Evolutionary conservation across 768 basidiomycete species (phyloP).

Genomic region (Chlorophyllum brunneum): DNA sequence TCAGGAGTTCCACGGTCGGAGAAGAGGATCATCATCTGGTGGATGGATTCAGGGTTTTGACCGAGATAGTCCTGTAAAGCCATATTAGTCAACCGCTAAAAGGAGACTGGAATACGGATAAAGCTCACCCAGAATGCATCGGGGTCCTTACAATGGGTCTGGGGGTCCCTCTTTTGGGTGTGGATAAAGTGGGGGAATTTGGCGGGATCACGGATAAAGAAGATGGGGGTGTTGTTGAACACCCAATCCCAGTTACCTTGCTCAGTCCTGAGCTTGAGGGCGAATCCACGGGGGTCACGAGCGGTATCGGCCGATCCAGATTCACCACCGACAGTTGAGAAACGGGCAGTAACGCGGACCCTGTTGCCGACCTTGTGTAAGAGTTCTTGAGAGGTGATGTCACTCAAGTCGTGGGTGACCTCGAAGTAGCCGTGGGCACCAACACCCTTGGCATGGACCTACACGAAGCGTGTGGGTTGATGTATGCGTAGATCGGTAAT

Average conservation of each 20-base stretch:
- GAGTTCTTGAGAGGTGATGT: constrained; percentile 69
- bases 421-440: constrained; percentile 94
- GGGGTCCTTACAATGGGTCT: constrained; percentile 85
- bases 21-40: constrained; percentile 87
- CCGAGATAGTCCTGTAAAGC: constrained; percentile 75
- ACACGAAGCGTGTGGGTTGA: constrained; percentile 23
- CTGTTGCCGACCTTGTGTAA: constrained; percentile 65
- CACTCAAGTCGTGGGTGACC: constrained; percentile 80
- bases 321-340: constrained; percentile 93
- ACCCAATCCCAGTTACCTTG: constrained; percentile 94
- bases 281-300: constrained; percentile 92
- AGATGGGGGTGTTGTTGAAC: constrained; percentile 89
- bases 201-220: constrained; percentile 84
- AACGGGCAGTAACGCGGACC: constrained; percentile 75
- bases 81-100: background rate
- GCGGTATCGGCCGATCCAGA: constrained; percentile 88
- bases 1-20: constrained; percentile 95
- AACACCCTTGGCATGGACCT: constrained; percentile 91
- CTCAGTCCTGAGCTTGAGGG: constrained; percentile 83
- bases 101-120: background rate
- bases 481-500: background rate
- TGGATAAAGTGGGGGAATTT: constrained; percentile 96
- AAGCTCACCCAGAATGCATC: constrained; percentile 79
- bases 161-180: constrained; percentile 88
- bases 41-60: constrained; percentile 85